These are phyloP conservation scores for Nannizziopsis arthrosporioides DNA, from an alignment of 2,329 filamentous ascomycete genomes.

Conservation along the genomic window DNA sequence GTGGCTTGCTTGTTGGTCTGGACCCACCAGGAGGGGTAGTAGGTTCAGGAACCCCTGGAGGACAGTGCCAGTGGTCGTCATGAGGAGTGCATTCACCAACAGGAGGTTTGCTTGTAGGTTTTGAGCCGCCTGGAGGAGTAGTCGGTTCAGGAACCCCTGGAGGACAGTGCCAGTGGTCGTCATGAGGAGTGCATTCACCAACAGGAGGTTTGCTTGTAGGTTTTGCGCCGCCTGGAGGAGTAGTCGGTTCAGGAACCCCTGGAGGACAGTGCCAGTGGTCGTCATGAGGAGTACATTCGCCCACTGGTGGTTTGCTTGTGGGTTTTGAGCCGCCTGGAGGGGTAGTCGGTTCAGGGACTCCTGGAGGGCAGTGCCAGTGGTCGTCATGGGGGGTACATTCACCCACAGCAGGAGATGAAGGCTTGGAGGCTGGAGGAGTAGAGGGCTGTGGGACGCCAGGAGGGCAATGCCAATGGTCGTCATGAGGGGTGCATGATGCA, in stretches of 20 bases:
- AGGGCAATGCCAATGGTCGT: constrained; percentile 6
- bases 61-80: not conserved
- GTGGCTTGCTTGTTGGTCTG: not conserved
- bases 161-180: not conserved
- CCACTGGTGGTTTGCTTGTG: not conserved
- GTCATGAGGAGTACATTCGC: not conserved
- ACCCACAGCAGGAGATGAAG: not conserved
- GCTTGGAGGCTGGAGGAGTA: not conserved
- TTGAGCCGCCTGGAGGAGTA: not conserved
- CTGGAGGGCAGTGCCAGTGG: not conserved
- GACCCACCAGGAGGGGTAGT: not conserved
- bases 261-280: not conserved
- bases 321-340: not conserved
- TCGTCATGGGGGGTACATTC: not conserved
- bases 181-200: not conserved
- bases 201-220: not conserved
- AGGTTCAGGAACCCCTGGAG: not conserved
- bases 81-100: not conserved
- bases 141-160: not conserved
- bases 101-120: not conserved
- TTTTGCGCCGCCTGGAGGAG: not conserved
- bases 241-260: not conserved
- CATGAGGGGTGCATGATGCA: not conserved
- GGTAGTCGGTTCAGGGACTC: not conserved
- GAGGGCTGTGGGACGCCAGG: constrained; percentile 5